Percentiles rank a stretch among this genome's conserved stretches.
phyloP scores from a whole-genome alignment of 2,329 filamentous ascomycete species.

The Albifimbria verrucaria region DNA sequence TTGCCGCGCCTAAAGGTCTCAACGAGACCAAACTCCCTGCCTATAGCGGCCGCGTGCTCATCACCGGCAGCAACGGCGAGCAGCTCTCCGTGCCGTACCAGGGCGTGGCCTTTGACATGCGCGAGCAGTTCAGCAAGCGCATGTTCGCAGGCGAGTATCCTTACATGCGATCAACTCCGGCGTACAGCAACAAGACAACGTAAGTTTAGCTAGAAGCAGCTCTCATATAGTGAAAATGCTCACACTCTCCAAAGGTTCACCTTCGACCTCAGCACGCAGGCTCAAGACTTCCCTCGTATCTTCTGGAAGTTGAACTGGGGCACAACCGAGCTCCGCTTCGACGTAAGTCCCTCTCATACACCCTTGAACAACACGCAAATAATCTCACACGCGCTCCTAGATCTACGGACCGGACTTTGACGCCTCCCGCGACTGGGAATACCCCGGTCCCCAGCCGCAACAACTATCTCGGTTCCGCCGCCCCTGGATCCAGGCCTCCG shows the following conservation, averaged over 20 bases:
- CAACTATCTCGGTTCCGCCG: neutral
- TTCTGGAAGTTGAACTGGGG: neutral
- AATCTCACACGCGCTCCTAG: neutral
- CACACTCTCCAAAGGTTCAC: neutral
- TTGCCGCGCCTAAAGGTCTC: neutral
- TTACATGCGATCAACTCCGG: neutral
- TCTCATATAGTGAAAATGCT: neutral
- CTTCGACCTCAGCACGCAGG: neutral
- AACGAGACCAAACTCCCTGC: neutral
- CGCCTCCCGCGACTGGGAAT: neutral
- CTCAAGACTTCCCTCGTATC: neutral
- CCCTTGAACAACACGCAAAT: no score
- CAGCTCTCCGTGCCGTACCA: neutral
- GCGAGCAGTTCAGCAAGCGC: neutral
- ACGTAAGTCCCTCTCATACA: neutral
- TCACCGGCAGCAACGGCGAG: neutral
- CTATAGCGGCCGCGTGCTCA: neutral
- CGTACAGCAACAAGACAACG: neutral
- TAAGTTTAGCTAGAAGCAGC: no score
- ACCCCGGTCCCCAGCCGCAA: neutral
- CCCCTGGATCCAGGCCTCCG: neutral
- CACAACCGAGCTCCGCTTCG: neutral
- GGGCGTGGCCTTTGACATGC: neutral
- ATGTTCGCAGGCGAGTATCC: neutral
- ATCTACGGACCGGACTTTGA: neutral